These are phyloP conservation scores for Heteromeles arbutifolia DNA, from an alignment of 306 rosid genomes.

Conservation along the genomic window DNA sequence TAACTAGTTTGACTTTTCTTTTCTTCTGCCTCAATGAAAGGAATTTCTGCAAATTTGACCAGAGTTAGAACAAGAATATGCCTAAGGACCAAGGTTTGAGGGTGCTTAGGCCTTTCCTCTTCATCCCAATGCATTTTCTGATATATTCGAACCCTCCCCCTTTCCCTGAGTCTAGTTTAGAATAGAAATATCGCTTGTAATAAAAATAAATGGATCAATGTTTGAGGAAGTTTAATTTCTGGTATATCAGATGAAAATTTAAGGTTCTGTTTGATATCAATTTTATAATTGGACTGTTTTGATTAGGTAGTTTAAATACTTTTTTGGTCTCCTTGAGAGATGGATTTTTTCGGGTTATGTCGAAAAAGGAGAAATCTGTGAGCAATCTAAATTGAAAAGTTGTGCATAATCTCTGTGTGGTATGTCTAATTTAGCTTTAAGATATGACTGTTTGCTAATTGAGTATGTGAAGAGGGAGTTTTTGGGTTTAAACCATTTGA, in stretches of 20 bases:
- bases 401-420: neutral
- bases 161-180: neutral
- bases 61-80: neutral
- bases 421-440: neutral
- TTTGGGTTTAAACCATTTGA: neutral
- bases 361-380: neutral
- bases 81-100: neutral
- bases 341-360: neutral
- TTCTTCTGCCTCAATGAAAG: neutral
- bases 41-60: neutral
- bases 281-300: neutral
- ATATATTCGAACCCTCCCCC: neutral
- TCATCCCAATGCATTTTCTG: neutral
- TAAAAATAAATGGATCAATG: neutral
- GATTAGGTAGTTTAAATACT: neutral
- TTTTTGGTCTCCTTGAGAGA: neutral
- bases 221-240: neutral
- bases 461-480: neutral
- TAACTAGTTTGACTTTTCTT: neutral
- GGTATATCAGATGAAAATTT: neutral
- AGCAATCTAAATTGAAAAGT: neutral
- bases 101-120: neutral
- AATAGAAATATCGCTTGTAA: neutral
- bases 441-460: neutral
- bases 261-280: neutral